phyloP scores from a whole-genome alignment of 345 rosid genomes.

The Hirschfeldia incana region DNA sequence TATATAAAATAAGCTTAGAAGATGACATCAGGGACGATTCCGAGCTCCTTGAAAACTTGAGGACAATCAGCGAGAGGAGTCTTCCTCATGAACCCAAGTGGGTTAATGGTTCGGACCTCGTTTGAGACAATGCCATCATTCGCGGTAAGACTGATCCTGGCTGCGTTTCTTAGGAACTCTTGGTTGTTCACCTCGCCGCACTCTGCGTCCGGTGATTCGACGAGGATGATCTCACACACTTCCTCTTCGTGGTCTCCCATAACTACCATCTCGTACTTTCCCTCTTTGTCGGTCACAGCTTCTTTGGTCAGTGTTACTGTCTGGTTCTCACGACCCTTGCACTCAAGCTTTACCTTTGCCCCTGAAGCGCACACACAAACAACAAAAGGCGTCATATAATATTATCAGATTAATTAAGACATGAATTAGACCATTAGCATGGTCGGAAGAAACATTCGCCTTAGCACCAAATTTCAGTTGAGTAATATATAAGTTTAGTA shows the following conservation, averaged over 20 bases:
- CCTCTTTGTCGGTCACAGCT: conserved; percentile 44
- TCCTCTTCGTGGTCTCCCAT: conserved; percentile 69
- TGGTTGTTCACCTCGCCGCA: conserved; percentile 49
- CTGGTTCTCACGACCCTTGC: conserved; percentile 48
- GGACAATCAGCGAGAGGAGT: conserved; percentile 48
- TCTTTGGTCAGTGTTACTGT: conserved; percentile 40
- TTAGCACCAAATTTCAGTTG: not conserved
- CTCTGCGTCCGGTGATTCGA: conserved; percentile 49
- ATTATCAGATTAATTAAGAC: not conserved
- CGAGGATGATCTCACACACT: conserved; percentile 54
- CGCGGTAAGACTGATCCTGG: conserved; percentile 52
- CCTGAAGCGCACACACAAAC: conserved; percentile 27
- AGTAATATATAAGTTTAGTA: not conserved
- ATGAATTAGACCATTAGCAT: not conserved
- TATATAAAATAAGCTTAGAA: conserved; percentile 18
- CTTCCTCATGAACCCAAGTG: conserved; percentile 63
- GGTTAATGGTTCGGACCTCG: conserved; percentile 49
- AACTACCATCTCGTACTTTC: conserved; percentile 54
- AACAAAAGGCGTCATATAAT: not conserved
- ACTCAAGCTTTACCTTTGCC: conserved; percentile 62
- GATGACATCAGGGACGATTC: conserved; percentile 38
- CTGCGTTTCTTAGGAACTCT: conserved; percentile 39
- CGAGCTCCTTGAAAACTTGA: conserved; percentile 58
- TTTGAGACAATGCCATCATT: conserved; percentile 52
- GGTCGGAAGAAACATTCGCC: not conserved